Percentiles rank a stretch among this genome's conserved stretches.
Conservation (phyloP, 2,329 filamentous ascomycete genomes). For the Calonectria multiphialidica region DNA sequence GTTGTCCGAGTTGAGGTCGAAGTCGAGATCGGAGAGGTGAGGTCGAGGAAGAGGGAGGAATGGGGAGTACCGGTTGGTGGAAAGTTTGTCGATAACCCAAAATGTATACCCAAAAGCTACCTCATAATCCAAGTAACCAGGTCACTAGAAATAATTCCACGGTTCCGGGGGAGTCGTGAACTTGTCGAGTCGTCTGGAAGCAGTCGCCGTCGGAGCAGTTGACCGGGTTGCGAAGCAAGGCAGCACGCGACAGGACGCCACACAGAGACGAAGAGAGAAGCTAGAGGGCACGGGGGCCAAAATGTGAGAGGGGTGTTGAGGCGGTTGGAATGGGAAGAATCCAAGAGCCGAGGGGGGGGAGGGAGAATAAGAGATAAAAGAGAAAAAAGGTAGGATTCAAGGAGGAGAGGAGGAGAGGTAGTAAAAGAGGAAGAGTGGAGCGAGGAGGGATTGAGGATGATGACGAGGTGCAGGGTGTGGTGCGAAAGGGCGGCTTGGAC, state of each 20-base stretch:
- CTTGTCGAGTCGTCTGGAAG: conserved; percentile 38
- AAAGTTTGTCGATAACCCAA: conserved; percentile 39
- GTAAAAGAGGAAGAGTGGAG: conserved; percentile 34
- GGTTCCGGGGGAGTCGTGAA: conserved; percentile 14
- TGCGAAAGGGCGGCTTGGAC: conserved; percentile 33
- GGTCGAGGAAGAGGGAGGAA: conserved; percentile 11
- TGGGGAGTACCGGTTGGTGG: conserved; percentile 28
- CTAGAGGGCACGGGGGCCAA: conserved; percentile 28
- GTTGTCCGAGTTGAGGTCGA: conserved; percentile 14
- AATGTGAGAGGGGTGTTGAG: conserved; percentile 32
- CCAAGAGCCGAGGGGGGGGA: conserved; percentile 31
- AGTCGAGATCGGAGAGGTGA: conserved; percentile 20
- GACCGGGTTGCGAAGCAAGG: conserved; percentile 24
- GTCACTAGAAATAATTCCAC: conserved; percentile 36
- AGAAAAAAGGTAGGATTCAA: conserved; percentile 21
- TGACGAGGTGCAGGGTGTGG: conserved; percentile 44
- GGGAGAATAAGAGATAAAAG: conserved; percentile 40
- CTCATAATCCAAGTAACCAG: conserved; percentile 49
- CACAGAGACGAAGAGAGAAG: conserved; percentile 32
- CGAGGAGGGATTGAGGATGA: conserved; percentile 44
- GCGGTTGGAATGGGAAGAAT: conserved; percentile 35
- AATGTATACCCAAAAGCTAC: conserved; percentile 51
- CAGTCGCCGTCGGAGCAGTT: conserved; percentile 35
- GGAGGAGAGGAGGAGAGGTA: conserved; percentile 28
- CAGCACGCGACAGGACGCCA: conserved; percentile 43